Evolutionary conservation across 345 rosid genomes (phyloP), one percentile per base, ranked within the genome.

Genomic region (Bruguiera parviflora): DNA sequence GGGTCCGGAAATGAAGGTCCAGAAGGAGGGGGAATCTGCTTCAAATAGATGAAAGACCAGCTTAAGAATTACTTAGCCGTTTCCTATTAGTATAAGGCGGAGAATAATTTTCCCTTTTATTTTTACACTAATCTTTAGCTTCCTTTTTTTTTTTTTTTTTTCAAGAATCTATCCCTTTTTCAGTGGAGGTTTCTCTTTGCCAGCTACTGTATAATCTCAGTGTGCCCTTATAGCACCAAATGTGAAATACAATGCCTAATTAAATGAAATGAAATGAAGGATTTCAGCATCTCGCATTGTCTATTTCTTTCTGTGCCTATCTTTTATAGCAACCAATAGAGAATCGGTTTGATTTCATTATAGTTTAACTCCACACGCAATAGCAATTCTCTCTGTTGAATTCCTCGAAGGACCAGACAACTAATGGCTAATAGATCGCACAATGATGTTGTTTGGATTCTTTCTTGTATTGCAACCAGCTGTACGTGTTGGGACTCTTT

Each of bases 391-490:
- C 16, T 21, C 25, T 59, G 46, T 56, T 64, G 24, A 51, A 35
- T 74, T 61, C 65, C 43, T 11, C n/a, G 7, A 33, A 61, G 58
- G 51, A 77, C 74, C 78, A 77, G 78, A 71, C 78, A 78, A 73
- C 47, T 69, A 21, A 66, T 33, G 70, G 63, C 67, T 47, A 69
- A 53, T 75, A 73, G 81, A 80, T 87, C 77, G 43, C 66, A 75
- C 79, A 81, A 86, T 86, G 73, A 51, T 28, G 61, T 60, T 65
- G 84, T 81, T 87, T 82, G 81, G 85, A 83, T 73, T 74, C 70
- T 85, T 75, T 51, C 49, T 72, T 62, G 74, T 82, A 91, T 83
- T 90, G 83, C 74, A 82, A 86, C 91, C 95, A 90, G 98, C 95
- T 92, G 96, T 79, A 73, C 77, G 20, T 83, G 92, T 63, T 81